Conservation (phyloP, 2,329 filamentous ascomycete species). For the Lizonia empirigonia region DNA sequence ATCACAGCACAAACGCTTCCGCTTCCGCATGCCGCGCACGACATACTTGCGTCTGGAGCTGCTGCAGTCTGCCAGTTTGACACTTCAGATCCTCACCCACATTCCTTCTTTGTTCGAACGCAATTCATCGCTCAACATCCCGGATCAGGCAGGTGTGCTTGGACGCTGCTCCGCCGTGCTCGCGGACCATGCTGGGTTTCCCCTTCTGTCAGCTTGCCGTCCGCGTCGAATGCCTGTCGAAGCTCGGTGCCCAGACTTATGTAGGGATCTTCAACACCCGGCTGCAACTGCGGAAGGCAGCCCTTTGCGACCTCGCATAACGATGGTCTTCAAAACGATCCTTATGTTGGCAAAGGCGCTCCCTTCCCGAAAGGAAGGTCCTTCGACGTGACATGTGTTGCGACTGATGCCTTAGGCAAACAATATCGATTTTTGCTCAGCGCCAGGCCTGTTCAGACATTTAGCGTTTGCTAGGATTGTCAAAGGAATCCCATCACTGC, state of each 20-base stretch:
- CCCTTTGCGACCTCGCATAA: conserved; percentile 16
- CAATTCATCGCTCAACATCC: not conserved
- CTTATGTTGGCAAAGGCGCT: not conserved
- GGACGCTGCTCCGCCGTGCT: not conserved
- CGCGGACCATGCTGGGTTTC: not conserved
- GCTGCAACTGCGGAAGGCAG: conserved; percentile 15
- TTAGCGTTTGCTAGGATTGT: not conserved
- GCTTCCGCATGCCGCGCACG: conserved; percentile 42
- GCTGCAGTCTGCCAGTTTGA: conserved; percentile 38
- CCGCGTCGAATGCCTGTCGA: not conserved
- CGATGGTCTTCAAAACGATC: no score
- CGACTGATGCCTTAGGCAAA: conserved; percentile 4
- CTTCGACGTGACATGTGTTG: not conserved
- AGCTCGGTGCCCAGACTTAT: conserved; percentile 2
- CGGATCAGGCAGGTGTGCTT: not conserved
- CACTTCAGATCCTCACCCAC: conserved; percentile 17
- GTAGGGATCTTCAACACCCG: conserved; percentile 13
- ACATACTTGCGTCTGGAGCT: conserved; percentile 42
- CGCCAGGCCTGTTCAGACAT: not conserved
- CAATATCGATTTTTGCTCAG: not conserved
- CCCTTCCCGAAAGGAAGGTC: conserved; percentile 4
- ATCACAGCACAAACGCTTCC: conserved; percentile 36
- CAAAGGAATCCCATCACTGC: not conserved
- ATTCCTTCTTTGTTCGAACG: conserved; percentile 1
- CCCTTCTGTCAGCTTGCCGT: not conserved